Percentiles rank a stretch among this genome's conserved stretches.
phyloP scores from a whole-genome alignment of 2,329 filamentous ascomycete species.

The Alternaria panax region DNA sequence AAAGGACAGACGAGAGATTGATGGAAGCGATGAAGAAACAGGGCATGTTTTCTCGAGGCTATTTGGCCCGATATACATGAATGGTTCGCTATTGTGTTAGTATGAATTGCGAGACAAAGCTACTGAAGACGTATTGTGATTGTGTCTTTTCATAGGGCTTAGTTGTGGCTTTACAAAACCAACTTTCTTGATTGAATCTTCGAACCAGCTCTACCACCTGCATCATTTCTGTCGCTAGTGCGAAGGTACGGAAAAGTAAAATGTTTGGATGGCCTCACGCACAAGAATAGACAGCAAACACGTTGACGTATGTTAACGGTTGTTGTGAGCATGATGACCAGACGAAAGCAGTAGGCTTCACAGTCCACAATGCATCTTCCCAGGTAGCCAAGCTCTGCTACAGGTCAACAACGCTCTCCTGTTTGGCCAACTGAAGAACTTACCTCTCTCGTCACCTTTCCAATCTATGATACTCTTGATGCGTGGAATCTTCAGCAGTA shows the following conservation, averaged over 20 bases:
- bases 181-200: not conserved
- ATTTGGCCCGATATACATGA: not conserved
- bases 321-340: too few relatives aligned
- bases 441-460: not conserved
- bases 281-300: too few relatives aligned
- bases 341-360: too few relatives aligned
- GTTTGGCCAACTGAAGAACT: not conserved
- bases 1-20: not conserved
- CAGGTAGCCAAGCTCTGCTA: too few relatives aligned
- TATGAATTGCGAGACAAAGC: not conserved
- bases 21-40: not conserved
- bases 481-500: not conserved
- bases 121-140: not conserved
- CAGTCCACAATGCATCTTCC: too few relatives aligned
- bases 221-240: not conserved
- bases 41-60: not conserved
- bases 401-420: too few relatives aligned
- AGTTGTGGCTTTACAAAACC: not conserved
- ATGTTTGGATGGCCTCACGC: too few relatives aligned
- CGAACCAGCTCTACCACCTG: not conserved
- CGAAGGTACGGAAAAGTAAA: too few relatives aligned
- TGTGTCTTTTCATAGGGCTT: not conserved
- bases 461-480: not conserved
- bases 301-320: too few relatives aligned
- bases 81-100: not conserved